phyloP scores from a whole-genome alignment of 768 basidiomycete genomes.

The Termitomyces heimii region DNA sequence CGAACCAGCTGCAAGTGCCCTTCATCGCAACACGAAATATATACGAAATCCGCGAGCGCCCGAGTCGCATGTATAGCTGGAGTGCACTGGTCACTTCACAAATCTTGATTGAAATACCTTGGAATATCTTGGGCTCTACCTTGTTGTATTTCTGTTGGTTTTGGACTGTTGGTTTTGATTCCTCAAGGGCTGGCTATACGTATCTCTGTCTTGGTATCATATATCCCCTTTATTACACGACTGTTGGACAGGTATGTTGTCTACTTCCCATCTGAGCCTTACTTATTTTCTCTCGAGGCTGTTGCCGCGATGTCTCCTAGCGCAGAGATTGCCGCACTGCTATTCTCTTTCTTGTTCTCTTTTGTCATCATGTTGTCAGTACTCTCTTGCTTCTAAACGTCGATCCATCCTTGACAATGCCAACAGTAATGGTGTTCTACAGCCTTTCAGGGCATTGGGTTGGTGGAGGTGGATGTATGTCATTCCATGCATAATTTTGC shows the following conservation, averaged over 20 bases:
- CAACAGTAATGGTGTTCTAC: constrained; percentile 52
- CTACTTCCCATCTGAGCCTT: too few relatives aligned
- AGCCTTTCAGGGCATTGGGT: constrained; percentile 50
- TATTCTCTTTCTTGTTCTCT: constrained; percentile 48
- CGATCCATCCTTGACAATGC: background rate
- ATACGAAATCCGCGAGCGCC: constrained; percentile 64
- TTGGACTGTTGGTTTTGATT: constrained; percentile 60
- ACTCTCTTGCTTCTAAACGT: background rate
- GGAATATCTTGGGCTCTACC: constrained; percentile 53
- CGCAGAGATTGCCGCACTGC: constrained; percentile 45
- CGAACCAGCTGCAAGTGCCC: constrained; percentile 58
- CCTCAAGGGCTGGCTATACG: constrained; percentile 50
- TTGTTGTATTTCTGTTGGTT: constrained; percentile 66
- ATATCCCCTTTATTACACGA: constrained; percentile 57
- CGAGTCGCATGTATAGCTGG: constrained; percentile 65
- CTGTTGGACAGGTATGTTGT: constrained; percentile 40
- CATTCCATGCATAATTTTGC: too few relatives aligned
- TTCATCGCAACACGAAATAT: constrained; percentile 54
- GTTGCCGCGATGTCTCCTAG: constrained; percentile 54
- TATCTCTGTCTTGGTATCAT: constrained; percentile 48
- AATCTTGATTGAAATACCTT: constrained; percentile 52
- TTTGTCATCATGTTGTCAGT: constrained; percentile 54
- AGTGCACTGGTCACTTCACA: constrained; percentile 49
- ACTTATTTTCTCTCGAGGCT: constrained; percentile 34
- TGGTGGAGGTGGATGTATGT: constrained; percentile 67